These are phyloP conservation scores for Rhipidocladum racemiflorum DNA, from an alignment of 176 grass and related monocot species.

Conservation along the genomic window DNA sequence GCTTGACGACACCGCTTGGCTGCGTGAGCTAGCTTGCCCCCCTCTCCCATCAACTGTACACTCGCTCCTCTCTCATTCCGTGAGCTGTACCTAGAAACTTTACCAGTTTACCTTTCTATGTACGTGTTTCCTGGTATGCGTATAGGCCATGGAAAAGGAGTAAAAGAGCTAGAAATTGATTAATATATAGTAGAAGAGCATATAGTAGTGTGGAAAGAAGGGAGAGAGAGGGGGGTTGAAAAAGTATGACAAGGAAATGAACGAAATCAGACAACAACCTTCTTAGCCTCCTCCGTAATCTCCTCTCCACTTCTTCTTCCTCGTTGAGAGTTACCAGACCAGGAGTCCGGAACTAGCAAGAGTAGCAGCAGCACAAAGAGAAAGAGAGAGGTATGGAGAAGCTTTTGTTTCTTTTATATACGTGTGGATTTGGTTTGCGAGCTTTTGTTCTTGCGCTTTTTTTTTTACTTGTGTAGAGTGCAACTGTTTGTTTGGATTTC, in stretches of 20 bases:
- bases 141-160: neutral
- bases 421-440: constrained; percentile 38
- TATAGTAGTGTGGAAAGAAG: constrained; percentile 34
- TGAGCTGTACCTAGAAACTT: constrained; percentile 17
- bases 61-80: constrained; percentile 25
- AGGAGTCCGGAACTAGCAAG: neutral
- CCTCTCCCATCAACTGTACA: constrained; percentile 22
- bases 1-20: constrained; percentile 43
- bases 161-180: neutral
- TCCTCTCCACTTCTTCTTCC: constrained; percentile 25
- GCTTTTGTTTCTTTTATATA: constrained; percentile 45
- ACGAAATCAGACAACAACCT: constrained; percentile 72
- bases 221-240: constrained; percentile 38
- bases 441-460: constrained; percentile 36
- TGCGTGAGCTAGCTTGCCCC: constrained; percentile 26
- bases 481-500: constrained; percentile 76
- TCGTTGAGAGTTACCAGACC: constrained; percentile 8
- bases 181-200: constrained; percentile 18
- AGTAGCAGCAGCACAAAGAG: constrained; percentile 1
- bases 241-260: constrained; percentile 67
- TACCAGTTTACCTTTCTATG: neutral
- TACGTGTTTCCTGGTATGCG: neutral
- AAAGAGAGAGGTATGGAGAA: constrained; percentile 28
- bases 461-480: constrained; percentile 58
- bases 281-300: constrained; percentile 47